phyloP scores from a whole-genome alignment of 805 yeast species.

The Wickerhamomyces xylosicus region DNA sequence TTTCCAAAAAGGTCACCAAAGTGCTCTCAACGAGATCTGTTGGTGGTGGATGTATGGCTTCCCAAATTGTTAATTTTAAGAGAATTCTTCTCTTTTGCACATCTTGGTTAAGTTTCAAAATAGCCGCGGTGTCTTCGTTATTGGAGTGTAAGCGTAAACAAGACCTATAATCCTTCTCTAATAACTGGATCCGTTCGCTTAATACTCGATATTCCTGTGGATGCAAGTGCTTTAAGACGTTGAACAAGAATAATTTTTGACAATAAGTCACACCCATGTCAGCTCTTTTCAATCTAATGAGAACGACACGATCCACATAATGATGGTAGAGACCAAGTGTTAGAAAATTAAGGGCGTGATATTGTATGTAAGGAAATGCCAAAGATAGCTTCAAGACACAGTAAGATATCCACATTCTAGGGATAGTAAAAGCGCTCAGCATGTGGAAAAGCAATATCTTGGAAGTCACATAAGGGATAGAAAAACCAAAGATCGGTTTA shows the following conservation, averaged over 20 bases:
- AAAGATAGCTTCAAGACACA: not conserved
- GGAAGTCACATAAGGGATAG: not conserved
- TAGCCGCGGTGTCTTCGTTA: too few species aligned
- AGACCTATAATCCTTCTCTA: not conserved
- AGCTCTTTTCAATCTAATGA: not conserved
- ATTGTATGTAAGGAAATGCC: too few species aligned
- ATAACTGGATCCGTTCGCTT: too few species aligned
- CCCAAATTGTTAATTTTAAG: not conserved
- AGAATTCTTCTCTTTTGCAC: too few species aligned
- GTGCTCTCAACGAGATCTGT: not conserved
- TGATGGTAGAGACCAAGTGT: not conserved
- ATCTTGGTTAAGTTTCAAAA: not conserved
- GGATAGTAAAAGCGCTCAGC: not conserved
- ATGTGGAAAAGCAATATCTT: not conserved
- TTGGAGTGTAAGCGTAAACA: too few species aligned
- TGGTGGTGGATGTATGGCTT: not conserved
- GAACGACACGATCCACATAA: not conserved
- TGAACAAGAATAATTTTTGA: not conserved
- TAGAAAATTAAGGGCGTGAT: too few species aligned
- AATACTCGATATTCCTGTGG: not conserved
- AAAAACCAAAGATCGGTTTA: not conserved
- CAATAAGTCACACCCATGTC: not conserved
- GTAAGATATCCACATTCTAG: not conserved
- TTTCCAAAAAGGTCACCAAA: not conserved
- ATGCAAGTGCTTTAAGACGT: not conserved